Percentiles rank a stretch among this genome's conserved stretches.
These are phyloP conservation scores for Lithohypha guttulata DNA, from an alignment of 2,329 filamentous ascomycete species.

Conservation along the genomic window DNA sequence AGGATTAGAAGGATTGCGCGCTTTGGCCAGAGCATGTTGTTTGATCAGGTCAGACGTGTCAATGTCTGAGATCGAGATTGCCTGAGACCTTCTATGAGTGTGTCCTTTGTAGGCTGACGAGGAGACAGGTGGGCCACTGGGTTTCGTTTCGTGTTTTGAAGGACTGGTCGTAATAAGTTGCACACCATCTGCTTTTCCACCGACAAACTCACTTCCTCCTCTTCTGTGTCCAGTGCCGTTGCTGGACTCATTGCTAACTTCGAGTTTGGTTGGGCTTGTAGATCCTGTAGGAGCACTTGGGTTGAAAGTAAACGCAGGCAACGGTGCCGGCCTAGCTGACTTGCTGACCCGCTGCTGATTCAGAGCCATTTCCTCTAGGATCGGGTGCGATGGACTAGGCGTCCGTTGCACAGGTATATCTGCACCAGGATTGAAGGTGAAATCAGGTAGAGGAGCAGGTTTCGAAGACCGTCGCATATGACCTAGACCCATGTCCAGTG, in stretches of 20 bases:
- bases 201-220: constrained; percentile 77
- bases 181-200: constrained; percentile 42
- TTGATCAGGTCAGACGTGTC: constrained; percentile 51
- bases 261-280: constrained; percentile 20
- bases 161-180: constrained; percentile 30
- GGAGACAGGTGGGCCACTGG: constrained; percentile 33
- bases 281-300: constrained; percentile 13
- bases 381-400: constrained; percentile 21
- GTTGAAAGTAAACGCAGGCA: constrained; percentile 21
- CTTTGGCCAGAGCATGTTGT: constrained; percentile 43
- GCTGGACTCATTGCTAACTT: constrained; percentile 9
- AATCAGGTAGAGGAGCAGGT: constrained; percentile 18
- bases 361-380: constrained; percentile 23
- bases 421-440: constrained; percentile 23
- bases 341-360: constrained; percentile 20
- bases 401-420: constrained; percentile 14
- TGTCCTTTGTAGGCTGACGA: constrained; percentile 56
- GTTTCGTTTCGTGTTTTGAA: constrained; percentile 25
- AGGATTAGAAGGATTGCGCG: constrained; percentile 51
- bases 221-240: constrained; percentile 50
- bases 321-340: constrained; percentile 18
- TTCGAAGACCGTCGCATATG: constrained; percentile 9
- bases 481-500: constrained; percentile 9
- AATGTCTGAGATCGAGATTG: constrained; percentile 75
- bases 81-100: constrained; percentile 67